phyloP scores from a whole-genome alignment of 2,329 filamentous ascomycete species.

The Rhexocercosporidium sp. region DNA sequence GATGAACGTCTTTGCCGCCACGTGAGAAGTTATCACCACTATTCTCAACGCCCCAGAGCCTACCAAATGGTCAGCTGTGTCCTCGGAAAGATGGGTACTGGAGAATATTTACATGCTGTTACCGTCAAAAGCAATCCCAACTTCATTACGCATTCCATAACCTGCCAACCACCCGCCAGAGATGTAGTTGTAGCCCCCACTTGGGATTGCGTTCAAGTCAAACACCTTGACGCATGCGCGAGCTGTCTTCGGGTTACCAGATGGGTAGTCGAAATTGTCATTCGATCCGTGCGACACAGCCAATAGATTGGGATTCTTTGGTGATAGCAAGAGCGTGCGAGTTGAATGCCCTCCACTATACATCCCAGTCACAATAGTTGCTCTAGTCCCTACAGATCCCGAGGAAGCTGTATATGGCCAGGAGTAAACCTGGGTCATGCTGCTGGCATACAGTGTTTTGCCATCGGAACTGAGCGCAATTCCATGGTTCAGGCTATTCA shows the following conservation, averaged over 20 bases:
- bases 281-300: slow-evolving; percentile 70
- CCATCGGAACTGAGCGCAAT: slow-evolving; percentile 59
- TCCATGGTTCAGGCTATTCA: slow-evolving; percentile 57
- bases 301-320: slow-evolving; percentile 58
- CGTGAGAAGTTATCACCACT: slow-evolving; percentile 44
- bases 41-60: slow-evolving; percentile 50
- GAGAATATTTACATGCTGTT: slow-evolving; percentile 47
- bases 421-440: slow-evolving; percentile 60
- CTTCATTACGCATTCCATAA: slow-evolving; percentile 76
- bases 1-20: slow-evolving; percentile 51
- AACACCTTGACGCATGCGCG: slow-evolving; percentile 70
- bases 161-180: slow-evolving; percentile 56
- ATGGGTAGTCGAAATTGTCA: slow-evolving; percentile 63
- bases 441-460: slow-evolving; percentile 63
- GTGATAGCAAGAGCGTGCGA: slow-evolving; percentile 68
- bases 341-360: slow-evolving; percentile 65
- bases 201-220: slow-evolving; percentile 47
- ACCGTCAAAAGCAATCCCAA: slow-evolving; percentile 61
- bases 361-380: slow-evolving; percentile 67
- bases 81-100: slow-evolving; percentile 73
- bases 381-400: slow-evolving; percentile 51
- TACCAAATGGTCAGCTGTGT: slow-evolving; percentile 64
- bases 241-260: slow-evolving; percentile 58
- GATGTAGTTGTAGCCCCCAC: slow-evolving; percentile 50
- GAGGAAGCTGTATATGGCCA: slow-evolving; percentile 66